Evolutionary conservation across 2,329 filamentous ascomycete genomes (phyloP).

Genomic region (Colletotrichum horii): DNA sequence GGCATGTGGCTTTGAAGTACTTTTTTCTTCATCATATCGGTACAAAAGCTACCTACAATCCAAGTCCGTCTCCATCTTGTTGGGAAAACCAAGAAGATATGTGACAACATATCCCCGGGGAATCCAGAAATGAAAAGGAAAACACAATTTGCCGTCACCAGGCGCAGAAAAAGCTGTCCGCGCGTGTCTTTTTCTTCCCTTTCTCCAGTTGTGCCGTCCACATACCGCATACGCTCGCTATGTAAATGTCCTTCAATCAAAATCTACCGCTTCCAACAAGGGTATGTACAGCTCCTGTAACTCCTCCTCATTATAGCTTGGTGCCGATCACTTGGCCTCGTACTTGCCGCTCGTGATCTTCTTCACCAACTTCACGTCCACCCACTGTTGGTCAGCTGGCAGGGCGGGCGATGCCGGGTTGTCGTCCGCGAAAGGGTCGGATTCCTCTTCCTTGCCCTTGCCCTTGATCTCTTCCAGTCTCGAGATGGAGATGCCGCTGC

Average conservation of each 20-base stretch:
- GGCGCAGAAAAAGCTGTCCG: constrained; percentile 1
- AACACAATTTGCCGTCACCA: background rate
- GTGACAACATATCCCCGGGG: background rate
- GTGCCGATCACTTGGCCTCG: constrained; percentile 53
- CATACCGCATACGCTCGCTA: constrained; percentile 16
- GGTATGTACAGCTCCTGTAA: constrained; percentile 12
- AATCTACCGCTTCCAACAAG: constrained; percentile 3
- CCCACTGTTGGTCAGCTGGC: constrained; percentile 58
- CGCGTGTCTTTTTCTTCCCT: background rate
- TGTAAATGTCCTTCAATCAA: constrained; percentile 19
- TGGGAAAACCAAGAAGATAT: background rate
- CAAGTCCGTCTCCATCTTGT: background rate
- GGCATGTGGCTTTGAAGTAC: background rate
- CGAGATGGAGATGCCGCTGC: constrained; percentile 72
- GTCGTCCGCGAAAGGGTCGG: constrained; percentile 73
- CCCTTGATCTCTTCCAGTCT: constrained; percentile 53
- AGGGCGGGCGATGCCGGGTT: constrained; percentile 23
- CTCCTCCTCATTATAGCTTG: background rate
- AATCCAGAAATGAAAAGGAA: background rate
- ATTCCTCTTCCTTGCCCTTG: constrained; percentile 58
- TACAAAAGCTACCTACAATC: constrained; percentile 13
- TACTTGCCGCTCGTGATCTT: constrained; percentile 81
- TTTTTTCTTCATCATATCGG: constrained; percentile 10
- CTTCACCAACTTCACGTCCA: constrained; percentile 66
- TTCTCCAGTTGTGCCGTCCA: background rate